Evolutionary conservation across 2,329 filamentous ascomycete genomes (phyloP), one percentile per base, ranked within the genome.

Genomic region (Rutstroemia sp.): DNA sequence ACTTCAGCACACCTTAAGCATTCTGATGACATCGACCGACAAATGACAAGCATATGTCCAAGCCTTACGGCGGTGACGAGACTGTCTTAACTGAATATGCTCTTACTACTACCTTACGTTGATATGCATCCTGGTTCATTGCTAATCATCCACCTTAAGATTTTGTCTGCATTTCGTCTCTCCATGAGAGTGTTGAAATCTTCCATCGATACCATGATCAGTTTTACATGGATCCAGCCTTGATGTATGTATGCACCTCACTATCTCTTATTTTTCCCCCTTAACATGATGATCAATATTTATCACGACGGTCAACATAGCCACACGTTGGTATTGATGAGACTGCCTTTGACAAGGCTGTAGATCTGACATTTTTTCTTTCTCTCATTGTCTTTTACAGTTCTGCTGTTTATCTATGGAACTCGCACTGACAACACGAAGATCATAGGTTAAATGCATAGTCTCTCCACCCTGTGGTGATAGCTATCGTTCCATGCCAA

Each of bases 11-110:
- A 51, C 61, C n/a, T 58, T 58, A 57, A 68, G 67, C 67, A 72
- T 73, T 68, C 83, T 94, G 89, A 94, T 94, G 89, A 94, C 80
- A 73, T 78, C 74, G 82, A 90, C 86, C 82, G 81, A 78, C 73
- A 75, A 86, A 84, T 83, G 89, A 95, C 90, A 95, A 95, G 89
- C 89, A 95, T 95, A 95, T 95, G 89, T 95, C 90, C 80, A 86
- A 95, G 90, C 83, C 79, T 76, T 61, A 71, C 71, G 71, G 76
- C 76, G 56, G 74, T 75, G 78, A 80, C 75, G 78, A 80, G 64
- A 76, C 69, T 70, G 73, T 78, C 76, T 72, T 71, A 67, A 71
- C 76, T 77, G 73, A 75, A 70, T 64, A 67, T 67, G 70, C 69
- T 69, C 61, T 41, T 27, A 57, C 41, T 46, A 38, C 51, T 53